A percentile compares a stretch with the other conserved stretches of the same genome.
These are phyloP conservation scores for Podila verticillata DNA, from an alignment of 192 early-diverging fungal species.

Conservation along the genomic window DNA sequence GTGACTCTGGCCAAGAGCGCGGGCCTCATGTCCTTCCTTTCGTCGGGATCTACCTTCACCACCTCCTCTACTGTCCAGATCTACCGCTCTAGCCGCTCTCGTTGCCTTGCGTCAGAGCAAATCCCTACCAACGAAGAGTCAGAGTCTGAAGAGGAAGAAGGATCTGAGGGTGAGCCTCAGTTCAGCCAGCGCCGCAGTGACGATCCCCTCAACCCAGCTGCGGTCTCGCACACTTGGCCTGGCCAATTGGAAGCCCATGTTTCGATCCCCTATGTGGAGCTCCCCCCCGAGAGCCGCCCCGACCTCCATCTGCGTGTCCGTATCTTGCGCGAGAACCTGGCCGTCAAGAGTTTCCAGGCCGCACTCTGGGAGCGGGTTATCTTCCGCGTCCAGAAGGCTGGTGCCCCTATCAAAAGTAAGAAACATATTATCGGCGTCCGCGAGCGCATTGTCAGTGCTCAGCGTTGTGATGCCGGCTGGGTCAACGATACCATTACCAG, in stretches of 20 bases:
- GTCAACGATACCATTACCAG: slow-evolving; percentile 31
- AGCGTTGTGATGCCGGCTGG: slow-evolving; percentile 48
- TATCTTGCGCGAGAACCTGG: slow-evolving; percentile 25
- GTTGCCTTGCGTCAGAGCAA: slow-evolving; percentile 7
- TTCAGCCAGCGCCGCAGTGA: background rate
- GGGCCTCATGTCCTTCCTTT: slow-evolving; percentile 42
- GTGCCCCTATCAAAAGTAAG: slow-evolving; percentile 6
- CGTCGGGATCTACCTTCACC: slow-evolving; percentile 20
- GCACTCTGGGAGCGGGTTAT: slow-evolving; percentile 37
- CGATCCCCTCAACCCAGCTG: slow-evolving; percentile 17
- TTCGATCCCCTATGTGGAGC: slow-evolving; percentile 20
- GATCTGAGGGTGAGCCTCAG: background rate
- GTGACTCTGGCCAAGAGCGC: slow-evolving; percentile 36
- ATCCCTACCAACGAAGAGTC: background rate
- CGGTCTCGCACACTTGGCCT: slow-evolving; percentile 34
- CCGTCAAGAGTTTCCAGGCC: slow-evolving; percentile 47
- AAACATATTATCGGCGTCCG: slow-evolving; percentile 37
- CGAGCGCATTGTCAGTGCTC: slow-evolving; percentile 34
- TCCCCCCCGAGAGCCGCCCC: slow-evolving; percentile 27
- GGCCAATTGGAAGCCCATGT: slow-evolving; percentile 33
- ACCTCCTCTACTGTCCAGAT: slow-evolving; percentile 21
- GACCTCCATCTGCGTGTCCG: slow-evolving; percentile 42
- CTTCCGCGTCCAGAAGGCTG: slow-evolving; percentile 42
- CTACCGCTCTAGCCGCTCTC: slow-evolving; percentile 29
- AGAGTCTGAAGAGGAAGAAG: slow-evolving; percentile 5